These are phyloP conservation scores for Lentinula sp. DNA, from an alignment of 768 basidiomycete species.

Conservation along the genomic window DNA sequence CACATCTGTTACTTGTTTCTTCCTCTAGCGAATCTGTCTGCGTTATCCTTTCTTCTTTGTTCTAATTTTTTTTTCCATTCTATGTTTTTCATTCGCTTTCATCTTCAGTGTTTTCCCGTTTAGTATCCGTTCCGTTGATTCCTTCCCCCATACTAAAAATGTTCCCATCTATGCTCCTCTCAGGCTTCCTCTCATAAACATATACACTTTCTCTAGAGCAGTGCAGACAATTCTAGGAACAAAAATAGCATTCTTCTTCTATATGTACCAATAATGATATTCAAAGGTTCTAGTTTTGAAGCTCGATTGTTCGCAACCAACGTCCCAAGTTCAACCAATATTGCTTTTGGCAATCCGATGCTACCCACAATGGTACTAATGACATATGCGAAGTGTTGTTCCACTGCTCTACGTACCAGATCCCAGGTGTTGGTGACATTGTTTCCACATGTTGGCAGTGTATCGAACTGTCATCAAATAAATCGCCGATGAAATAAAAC, in stretches of 20 bases:
- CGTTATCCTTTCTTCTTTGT: background rate
- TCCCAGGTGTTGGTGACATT: slow-evolving; percentile 22
- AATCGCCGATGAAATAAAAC: background rate
- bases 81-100: background rate
- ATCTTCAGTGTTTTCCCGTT: background rate
- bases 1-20: background rate
- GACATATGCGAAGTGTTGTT: slow-evolving; percentile 31
- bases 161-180: background rate
- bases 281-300: background rate
- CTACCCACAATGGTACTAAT: slow-evolving; percentile 31
- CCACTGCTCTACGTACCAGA: slow-evolving; percentile 34
- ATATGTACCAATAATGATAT: background rate
- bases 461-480: slow-evolving; percentile 3
- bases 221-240: slow-evolving; percentile 4
- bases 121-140: background rate
- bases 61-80: background rate
- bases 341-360: slow-evolving; percentile 23
- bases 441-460: background rate
- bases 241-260: background rate
- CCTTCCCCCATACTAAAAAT: background rate
- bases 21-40: background rate
- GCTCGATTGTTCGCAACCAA: slow-evolving; percentile 32
- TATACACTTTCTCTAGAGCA: background rate
- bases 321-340: slow-evolving; percentile 33
- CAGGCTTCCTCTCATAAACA: background rate